Percentiles rank a stretch among this genome's conserved stretches.
phyloP scores from a whole-genome alignment of 257 asterid genomes.

The Solanum okadae region DNA sequence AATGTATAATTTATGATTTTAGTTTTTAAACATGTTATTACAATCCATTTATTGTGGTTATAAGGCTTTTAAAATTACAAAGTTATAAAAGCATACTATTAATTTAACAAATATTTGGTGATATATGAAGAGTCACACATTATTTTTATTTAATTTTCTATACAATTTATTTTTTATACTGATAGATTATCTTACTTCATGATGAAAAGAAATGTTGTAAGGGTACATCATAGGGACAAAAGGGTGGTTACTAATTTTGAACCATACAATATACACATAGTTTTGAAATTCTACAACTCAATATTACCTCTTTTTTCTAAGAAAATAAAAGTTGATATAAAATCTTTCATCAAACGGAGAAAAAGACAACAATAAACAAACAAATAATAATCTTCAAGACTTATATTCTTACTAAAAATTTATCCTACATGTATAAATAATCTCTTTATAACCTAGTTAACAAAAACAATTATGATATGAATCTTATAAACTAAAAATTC shows the following conservation, averaged over 20 bases:
- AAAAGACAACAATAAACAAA: background rate
- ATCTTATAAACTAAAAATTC: background rate
- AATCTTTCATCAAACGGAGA: background rate
- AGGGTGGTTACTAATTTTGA: background rate
- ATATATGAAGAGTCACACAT: background rate
- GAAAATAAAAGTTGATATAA: background rate
- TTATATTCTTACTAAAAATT: background rate
- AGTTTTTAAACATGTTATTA: background rate
- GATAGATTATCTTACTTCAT: background rate
- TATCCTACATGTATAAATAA: background rate
- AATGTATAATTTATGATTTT: background rate
- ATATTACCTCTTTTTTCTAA: background rate
- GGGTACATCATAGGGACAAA: background rate
- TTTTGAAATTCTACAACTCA: background rate
- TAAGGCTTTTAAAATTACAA: background rate
- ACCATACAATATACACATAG: background rate
- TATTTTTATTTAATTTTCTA: background rate
- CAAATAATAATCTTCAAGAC: background rate
- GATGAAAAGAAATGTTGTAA: background rate
- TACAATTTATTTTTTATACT: background rate
- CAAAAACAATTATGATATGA: background rate
- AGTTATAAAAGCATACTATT: background rate
- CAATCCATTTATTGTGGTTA: background rate
- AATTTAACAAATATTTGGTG: background rate
- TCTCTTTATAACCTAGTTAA: background rate